Evolutionary conservation across 2,329 filamentous ascomycete species (phyloP).

Genomic region (Lachnellula occidentalis): DNA sequence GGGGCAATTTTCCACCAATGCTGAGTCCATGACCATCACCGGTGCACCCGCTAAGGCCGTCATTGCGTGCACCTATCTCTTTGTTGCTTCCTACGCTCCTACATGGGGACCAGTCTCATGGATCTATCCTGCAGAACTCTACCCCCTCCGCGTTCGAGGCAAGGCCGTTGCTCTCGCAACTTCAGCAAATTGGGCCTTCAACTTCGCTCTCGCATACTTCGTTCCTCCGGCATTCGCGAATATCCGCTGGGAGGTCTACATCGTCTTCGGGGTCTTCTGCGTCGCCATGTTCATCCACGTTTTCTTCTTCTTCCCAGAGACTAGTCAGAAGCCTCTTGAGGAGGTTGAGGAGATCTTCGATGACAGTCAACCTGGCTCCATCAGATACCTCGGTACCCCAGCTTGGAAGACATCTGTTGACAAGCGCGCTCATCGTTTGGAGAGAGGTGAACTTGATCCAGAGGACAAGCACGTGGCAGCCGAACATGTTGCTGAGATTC

Average conservation of each 20-base stretch:
- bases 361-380: conserved; percentile 29
- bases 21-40: conserved; percentile 43
- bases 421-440: conserved; percentile 16
- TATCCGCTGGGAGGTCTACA: conserved; percentile 47
- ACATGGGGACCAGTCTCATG: conserved; percentile 48
- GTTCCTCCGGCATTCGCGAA: conserved; percentile 41
- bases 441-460: conserved; percentile 26
- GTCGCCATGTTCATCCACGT: conserved; percentile 45
- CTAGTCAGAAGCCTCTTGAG: conserved; percentile 49
- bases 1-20: conserved; percentile 34
- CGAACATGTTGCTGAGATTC: conserved; percentile 3
- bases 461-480: conserved; percentile 23
- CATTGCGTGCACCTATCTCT: conserved; percentile 61
- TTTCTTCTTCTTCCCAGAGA: conserved; percentile 53
- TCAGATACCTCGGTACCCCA: conserved; percentile 25
- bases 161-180: conserved; percentile 50
- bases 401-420: conserved; percentile 28
- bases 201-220: conserved; percentile 45
- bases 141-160: conserved; percentile 43
- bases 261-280: conserved; percentile 49
- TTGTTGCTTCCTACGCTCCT: conserved; percentile 49
- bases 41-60: conserved; percentile 50
- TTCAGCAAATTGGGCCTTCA: conserved; percentile 46
- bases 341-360: conserved; percentile 46
- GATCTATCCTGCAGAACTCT: conserved; percentile 47